phyloP scores from a whole-genome alignment of 257 asterid species.

The Avicennia marina region DNA sequence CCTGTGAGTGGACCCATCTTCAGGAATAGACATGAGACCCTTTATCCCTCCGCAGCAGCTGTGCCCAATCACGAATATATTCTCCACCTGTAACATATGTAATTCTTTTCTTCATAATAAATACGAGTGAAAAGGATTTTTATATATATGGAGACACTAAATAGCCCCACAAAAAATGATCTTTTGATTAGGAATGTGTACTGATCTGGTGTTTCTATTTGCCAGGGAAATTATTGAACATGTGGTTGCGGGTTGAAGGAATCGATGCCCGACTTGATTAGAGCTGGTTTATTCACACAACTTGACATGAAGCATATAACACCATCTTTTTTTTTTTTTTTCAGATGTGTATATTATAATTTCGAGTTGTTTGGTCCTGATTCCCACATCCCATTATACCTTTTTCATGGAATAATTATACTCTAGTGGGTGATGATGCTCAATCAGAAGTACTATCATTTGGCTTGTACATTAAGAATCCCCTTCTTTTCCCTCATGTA shows the following conservation, averaged over 20 bases:
- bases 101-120: conserved; percentile 1
- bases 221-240: neutral
- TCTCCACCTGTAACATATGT: conserved; percentile 66
- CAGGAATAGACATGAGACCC: conserved; percentile 87
- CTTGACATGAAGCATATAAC: too few relatives aligned
- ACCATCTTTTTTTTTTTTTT: neutral
- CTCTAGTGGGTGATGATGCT: conserved; percentile 2
- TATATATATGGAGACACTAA: neutral
- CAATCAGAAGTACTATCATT: neutral
- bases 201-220: neutral
- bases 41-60: conserved; percentile 93
- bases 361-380: neutral
- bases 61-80: too few relatives aligned
- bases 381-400: conserved; percentile 3
- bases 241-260: conserved; percentile 8
- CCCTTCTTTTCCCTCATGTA: conserved; percentile 4
- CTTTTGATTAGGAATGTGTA: neutral
- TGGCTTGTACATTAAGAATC: conserved; percentile 24
- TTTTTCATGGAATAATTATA: neutral
- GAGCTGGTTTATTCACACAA: neutral
- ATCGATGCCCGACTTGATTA: conserved; percentile 2
- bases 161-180: neutral
- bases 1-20: conserved; percentile 74
- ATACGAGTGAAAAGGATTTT: conserved; percentile 7
- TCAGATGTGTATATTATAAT: neutral